Evolutionary conservation across 2,329 filamentous ascomycete species (phyloP).

Genomic region (Aspergillus intermedius): DNA sequence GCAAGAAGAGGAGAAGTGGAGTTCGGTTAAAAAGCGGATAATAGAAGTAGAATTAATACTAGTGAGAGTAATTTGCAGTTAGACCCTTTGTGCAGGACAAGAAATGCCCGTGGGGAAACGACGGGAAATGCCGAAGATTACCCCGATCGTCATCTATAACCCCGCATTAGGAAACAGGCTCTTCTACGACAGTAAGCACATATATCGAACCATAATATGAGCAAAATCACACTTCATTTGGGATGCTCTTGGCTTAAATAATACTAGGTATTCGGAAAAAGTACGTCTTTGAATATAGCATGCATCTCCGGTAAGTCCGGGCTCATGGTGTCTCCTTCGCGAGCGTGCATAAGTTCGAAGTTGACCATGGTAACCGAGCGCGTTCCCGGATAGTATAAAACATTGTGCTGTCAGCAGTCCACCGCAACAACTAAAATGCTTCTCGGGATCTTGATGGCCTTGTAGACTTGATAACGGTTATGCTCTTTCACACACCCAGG

Average conservation of each 20-base stretch:
- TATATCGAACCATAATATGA: too few relatives aligned
- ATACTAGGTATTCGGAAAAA: neutral
- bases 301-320: constrained; percentile 1
- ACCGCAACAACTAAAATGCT: neutral
- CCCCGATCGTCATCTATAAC: too few relatives aligned
- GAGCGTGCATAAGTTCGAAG: constrained; percentile 3
- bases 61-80: neutral
- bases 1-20: neutral
- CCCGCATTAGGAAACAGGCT: too few relatives aligned
- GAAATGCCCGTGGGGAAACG: too few relatives aligned
- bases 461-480: neutral
- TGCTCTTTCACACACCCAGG: neutral
- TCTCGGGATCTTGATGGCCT: neutral
- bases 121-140: too few relatives aligned
- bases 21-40: neutral
- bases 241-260: too few relatives aligned
- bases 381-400: neutral
- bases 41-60: neutral
- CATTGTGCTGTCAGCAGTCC: constrained; percentile 1
- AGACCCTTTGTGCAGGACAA: neutral
- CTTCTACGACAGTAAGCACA: too few relatives aligned
- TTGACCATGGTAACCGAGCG: constrained; percentile 1
- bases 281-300: neutral
- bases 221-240: too few relatives aligned
- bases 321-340: neutral